phyloP scores from a whole-genome alignment of 2,329 filamentous ascomycete species.

The Ophiosphaerella herpotricha region DNA sequence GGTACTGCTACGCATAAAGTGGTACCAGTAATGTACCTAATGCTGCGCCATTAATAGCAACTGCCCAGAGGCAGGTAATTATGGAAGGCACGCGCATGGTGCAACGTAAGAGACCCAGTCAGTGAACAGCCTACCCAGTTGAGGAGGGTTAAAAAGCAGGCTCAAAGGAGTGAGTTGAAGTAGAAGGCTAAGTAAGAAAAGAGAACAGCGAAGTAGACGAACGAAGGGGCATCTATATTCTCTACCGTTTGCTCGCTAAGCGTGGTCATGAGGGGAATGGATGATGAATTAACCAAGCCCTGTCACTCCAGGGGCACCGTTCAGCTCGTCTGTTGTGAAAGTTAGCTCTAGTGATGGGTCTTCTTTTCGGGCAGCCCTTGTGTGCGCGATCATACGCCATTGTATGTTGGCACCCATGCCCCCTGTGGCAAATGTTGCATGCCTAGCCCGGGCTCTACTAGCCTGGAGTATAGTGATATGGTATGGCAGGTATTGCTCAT shows the following conservation, averaged over 20 bases:
- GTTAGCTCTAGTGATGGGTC: slow-evolving; percentile 17
- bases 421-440: slow-evolving; percentile 10
- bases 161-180: slow-evolving; percentile 5
- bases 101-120: not conserved
- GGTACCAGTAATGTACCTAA: slow-evolving; percentile 13
- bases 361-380: slow-evolving; percentile 11
- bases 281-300: slow-evolving; percentile 6
- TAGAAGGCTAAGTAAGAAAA: slow-evolving; percentile 5
- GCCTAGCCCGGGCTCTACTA: slow-evolving; percentile 5
- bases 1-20: not conserved
- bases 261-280: slow-evolving; percentile 6
- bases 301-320: slow-evolving; percentile 3
- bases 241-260: slow-evolving; percentile 3
- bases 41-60: slow-evolving; percentile 25
- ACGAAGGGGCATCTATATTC: slow-evolving; percentile 13
- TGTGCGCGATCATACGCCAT: slow-evolving; percentile 27
- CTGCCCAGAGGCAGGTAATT: slow-evolving; percentile 37
- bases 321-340: slow-evolving; percentile 12
- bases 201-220: slow-evolving; percentile 2
- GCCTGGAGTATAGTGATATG: slow-evolving; percentile 8
- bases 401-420: slow-evolving; percentile 9
- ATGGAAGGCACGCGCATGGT: slow-evolving; percentile 31
- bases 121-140: too few relatives aligned
- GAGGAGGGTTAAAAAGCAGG: slow-evolving; percentile 4
- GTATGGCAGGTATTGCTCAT: slow-evolving; percentile 1